Base-by-base conservation (phyloP, 768 basidiomycete genomes). In the Albatrellus ellisii region DNA sequence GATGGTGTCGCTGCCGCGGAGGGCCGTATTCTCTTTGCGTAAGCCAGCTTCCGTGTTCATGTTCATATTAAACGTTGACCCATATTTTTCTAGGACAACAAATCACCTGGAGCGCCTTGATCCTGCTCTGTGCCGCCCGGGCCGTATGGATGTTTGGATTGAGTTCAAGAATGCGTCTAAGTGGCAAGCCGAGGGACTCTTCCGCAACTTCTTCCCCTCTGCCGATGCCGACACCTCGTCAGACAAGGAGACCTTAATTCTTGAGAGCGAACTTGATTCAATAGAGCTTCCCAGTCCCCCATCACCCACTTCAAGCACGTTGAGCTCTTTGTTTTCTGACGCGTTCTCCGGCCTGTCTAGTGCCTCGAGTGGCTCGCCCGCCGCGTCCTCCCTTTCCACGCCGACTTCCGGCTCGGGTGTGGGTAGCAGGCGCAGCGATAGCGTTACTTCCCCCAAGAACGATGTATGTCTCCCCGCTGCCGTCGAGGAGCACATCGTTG, bases 91-190 rank as follows among this genome's bases (percentile, higher is more conserved):
- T 50, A 87, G 85, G 0, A 89, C 86, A 14, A 89, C 86, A 9
- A 92, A 92, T 59, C 89, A 92, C 54, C 66, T 90, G n/a, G 86
- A 91, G 52, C 75, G 81, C 26, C 72, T 94, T 1, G 90, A 94
- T 52, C 85, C 88, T 4, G 90, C 90, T 0, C 73, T 94, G 9
- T 84, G 79, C n/a, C 79, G 90, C 41, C 87, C 90, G 4, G 90
- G 90, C 14, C 80, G 84, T 22, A 85, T 87, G 82, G 90, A 92
- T 54, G 84, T 94, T 6, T 87, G 85, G 78, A 72, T 92, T 35
- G 84, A 89, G 58, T 92, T 92, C 67, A 83, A 79, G 66, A 79
- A 84, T 47, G 81, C 89, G 26, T 80, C 76, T 46, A 79, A 78
- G 50, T 79, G 78, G 73, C 87, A 91, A 56, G 85, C 85, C 1